These are phyloP conservation scores for Aspergillus novoparasiticus DNA, from an alignment of 2,329 filamentous ascomycete genomes.

Conservation along the genomic window DNA sequence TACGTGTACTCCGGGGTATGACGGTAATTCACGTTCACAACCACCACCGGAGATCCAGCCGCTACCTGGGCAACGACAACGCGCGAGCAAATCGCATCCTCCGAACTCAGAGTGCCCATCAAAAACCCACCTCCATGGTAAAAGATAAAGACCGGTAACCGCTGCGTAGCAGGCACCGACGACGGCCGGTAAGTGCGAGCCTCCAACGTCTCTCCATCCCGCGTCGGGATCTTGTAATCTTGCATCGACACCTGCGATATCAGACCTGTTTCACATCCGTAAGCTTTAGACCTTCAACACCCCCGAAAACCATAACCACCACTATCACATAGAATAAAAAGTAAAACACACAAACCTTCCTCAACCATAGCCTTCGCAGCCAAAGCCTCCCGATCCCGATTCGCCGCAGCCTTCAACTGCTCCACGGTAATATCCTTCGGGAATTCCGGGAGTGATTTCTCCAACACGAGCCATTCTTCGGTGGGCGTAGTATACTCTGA, in stretches of 20 bases:
- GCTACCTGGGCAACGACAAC: slow-evolving; percentile 43
- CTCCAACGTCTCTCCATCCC: slow-evolving; percentile 50
- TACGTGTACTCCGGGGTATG: slow-evolving; percentile 59
- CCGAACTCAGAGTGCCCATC: slow-evolving; percentile 56
- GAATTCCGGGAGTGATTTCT: slow-evolving; percentile 33
- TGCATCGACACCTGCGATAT: slow-evolving; percentile 35
- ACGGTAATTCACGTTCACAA: slow-evolving; percentile 61
- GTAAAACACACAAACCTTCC: slow-evolving; percentile 17
- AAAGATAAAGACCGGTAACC: slow-evolving; percentile 55
- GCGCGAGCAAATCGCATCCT: slow-evolving; percentile 56
- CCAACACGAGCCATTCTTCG: slow-evolving; percentile 49
- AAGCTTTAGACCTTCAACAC: neutral
- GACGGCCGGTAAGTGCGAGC: slow-evolving; percentile 52
- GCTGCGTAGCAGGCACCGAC: slow-evolving; percentile 26
- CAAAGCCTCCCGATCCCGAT: slow-evolving; percentile 36
- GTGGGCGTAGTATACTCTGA: slow-evolving; percentile 46
- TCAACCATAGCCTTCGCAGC: slow-evolving; percentile 35
- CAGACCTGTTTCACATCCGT: slow-evolving; percentile 14
- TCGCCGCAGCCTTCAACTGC: slow-evolving; percentile 30
- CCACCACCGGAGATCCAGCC: slow-evolving; percentile 36
- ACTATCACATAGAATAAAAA: too few species aligned
- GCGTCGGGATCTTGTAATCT: slow-evolving; percentile 45
- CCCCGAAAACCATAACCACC: too few species aligned
- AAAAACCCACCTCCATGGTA: slow-evolving; percentile 61
- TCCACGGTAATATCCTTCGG: slow-evolving; percentile 24